Evolutionary conservation across 805 yeast genomes (phyloP), one percentile per base, ranked within the genome.

Genomic region (Candida anglica): DNA sequence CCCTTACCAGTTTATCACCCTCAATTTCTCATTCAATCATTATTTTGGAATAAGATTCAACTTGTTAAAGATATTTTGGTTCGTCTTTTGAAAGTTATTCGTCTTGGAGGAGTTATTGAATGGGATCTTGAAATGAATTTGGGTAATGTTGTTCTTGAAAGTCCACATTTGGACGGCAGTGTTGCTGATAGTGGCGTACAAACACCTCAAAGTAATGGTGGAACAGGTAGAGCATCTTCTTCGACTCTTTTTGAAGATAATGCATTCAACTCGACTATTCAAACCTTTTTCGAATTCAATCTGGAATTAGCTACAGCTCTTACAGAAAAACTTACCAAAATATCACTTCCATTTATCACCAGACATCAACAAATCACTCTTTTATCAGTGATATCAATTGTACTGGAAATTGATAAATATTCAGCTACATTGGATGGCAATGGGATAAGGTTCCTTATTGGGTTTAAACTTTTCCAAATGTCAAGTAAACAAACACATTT

Each of bases 1-100:
- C 93, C 94, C 0, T 56, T 91, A 11, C 96, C 97, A 0, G 60
- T 87, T 1, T 89, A 86, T 46, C 97, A 91, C 50, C 98, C 98
- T 0, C 96, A 88, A 54, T 72, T 86, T 34, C 56, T 89, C 30
- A 79, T 87, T 28, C 96, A 89, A 53, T 63, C 80, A 4, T 53
- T 89, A 14, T 79, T 82, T 46, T 72, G 77, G 43, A 81, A 79
- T 18, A 78, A 81, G 41, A 42, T 73, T 10, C 59, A 62, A 8
- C 49, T 77, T 2, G 89, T 78, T 2, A 70, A 76, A 40, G 70
- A 67, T 24, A 66, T 89, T 1, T 48, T 91, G 14, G 59, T 73
- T 9, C 58, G 66, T 15, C 57, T 89, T 24, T 74, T 78, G 39
- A 52, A 70, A 10, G 62, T 53, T 26, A 49, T 88, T 25, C 65